Evolutionary conservation across 2,329 filamentous ascomycete genomes (phyloP).

Genomic region (Lizonia empirigonia): DNA sequence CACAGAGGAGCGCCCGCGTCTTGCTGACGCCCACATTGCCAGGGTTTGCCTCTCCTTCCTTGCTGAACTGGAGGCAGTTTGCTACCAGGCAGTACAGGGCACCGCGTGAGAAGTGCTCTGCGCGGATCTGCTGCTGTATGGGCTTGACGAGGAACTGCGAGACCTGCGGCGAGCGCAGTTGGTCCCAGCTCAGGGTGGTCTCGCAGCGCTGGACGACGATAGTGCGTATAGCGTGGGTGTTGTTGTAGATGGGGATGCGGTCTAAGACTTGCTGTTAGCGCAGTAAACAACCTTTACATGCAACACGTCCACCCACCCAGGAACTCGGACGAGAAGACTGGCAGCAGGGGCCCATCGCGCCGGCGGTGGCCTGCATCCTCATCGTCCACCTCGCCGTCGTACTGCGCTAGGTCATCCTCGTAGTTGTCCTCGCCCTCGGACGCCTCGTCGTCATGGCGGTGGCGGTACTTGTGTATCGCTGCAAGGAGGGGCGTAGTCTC

Average conservation of each 20-base stretch:
- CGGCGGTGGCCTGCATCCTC: conserved; percentile 35
- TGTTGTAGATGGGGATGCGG: conserved; percentile 83
- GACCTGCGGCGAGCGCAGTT: conserved; percentile 91
- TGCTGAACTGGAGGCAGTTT: conserved; percentile 90
- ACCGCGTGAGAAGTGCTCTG: conserved; percentile 81
- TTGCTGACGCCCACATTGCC: conserved; percentile 83
- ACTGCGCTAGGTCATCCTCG: conserved; percentile 26
- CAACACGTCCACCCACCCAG: conserved; percentile 37
- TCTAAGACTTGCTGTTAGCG: conserved; percentile 60
- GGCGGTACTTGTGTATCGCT: conserved; percentile 38
- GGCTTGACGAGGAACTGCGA: conserved; percentile 96
- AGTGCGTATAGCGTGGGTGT: conserved; percentile 87
- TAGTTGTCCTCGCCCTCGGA: conserved; percentile 31
- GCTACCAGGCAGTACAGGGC: conserved; percentile 90
- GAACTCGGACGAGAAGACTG: conserved; percentile 49
- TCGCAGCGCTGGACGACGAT: conserved; percentile 85
- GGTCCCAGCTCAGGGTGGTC: conserved; percentile 92
- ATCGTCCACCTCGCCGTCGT: conserved; percentile 40
- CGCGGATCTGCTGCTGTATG: conserved; percentile 86
- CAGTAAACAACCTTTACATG: conserved; percentile 22
- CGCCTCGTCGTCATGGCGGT: conserved; percentile 30
- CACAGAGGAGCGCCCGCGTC: conserved; percentile 86
- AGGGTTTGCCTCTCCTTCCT: conserved; percentile 80
- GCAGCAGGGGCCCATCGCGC: conserved; percentile 45
- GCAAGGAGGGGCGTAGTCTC: conserved; percentile 47